phyloP scores from a whole-genome alignment of 352 stramenopile genomes.

The Globisporangium parvum region DNA sequence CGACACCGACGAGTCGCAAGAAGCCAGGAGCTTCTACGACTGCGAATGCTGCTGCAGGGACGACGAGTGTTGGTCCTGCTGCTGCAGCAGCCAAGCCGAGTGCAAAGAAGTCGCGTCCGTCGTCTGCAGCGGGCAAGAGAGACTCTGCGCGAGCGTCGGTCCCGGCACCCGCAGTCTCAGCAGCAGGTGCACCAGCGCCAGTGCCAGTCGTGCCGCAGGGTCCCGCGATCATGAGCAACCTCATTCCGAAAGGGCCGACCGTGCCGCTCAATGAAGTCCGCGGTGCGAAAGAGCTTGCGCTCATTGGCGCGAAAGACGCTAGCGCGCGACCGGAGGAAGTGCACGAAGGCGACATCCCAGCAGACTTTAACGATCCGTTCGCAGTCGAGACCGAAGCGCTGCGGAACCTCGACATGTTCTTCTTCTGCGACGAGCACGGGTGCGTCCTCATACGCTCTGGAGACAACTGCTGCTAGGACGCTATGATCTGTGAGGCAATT shows the following conservation, averaged over 20 bases:
- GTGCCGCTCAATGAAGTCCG: constrained; percentile 51
- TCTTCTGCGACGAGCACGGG: constrained; percentile 83
- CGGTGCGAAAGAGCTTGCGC: constrained; percentile 47
- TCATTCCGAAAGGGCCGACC: constrained; percentile 56
- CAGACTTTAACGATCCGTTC: constrained; percentile 64
- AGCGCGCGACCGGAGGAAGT: constrained; percentile 36
- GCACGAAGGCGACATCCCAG: constrained; percentile 50
- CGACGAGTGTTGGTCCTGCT: neutral
- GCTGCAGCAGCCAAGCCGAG: constrained; percentile 2
- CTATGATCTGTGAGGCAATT: too few species aligned
- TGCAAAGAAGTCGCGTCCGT: constrained; percentile 9
- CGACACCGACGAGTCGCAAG: constrained; percentile 10
- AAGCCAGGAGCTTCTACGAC: constrained; percentile 3
- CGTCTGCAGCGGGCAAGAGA: neutral
- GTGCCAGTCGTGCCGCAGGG: constrained; percentile 4
- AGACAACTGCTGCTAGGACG: too few species aligned
- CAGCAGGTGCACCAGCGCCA: neutral
- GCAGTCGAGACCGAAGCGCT: constrained; percentile 57
- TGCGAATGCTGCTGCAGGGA: constrained; percentile 6
- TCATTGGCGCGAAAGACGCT: constrained; percentile 27
- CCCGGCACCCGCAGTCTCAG: neutral
- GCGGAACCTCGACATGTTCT: constrained; percentile 79
- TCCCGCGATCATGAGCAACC: constrained; percentile 37
- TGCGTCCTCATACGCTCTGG: too few species aligned
- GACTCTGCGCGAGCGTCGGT: neutral